These are phyloP conservation scores for Lactarius tabidus DNA, from an alignment of 768 basidiomycete genomes.

Conservation along the genomic window DNA sequence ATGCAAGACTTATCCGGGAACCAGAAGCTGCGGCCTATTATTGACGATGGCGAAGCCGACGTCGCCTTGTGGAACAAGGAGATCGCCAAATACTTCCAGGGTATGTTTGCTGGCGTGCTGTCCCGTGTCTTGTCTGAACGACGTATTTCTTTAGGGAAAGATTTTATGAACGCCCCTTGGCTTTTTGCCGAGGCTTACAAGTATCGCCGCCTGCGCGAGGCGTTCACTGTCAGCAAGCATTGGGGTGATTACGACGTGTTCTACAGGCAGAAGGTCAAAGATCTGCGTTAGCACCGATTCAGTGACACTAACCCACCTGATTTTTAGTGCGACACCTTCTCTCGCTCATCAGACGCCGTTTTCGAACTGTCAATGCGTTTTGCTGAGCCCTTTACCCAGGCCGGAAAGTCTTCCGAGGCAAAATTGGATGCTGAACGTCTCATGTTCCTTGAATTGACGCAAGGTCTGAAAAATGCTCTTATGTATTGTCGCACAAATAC, in stretches of 20 bases:
- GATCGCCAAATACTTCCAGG: slow-evolving; percentile 91
- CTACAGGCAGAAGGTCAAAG: slow-evolving; percentile 78
- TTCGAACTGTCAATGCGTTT: slow-evolving; percentile 93
- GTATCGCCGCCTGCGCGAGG: slow-evolving; percentile 87
- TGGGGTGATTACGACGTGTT: slow-evolving; percentile 94
- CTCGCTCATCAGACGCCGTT: slow-evolving; percentile 85
- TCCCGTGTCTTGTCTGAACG: background rate
- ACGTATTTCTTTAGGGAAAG: slow-evolving; percentile 50
- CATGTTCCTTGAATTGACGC: slow-evolving; percentile 91
- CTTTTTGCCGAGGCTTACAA: slow-evolving; percentile 95
- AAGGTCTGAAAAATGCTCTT: slow-evolving; percentile 48
- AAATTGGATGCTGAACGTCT: slow-evolving; percentile 70
- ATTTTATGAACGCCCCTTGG: slow-evolving; percentile 97
- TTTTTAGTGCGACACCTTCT: slow-evolving; percentile 85
- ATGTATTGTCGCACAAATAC: slow-evolving; percentile 3
- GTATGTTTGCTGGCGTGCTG: slow-evolving; percentile 35
- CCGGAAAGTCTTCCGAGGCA: slow-evolving; percentile 46
- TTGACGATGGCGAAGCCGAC: slow-evolving; percentile 89
- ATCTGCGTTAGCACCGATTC: background rate
- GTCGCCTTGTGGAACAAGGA: slow-evolving; percentile 97
- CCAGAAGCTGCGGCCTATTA: slow-evolving; percentile 77
- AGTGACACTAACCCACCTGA: background rate
- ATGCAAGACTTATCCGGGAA: slow-evolving; percentile 86
- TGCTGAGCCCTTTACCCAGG: slow-evolving; percentile 72
- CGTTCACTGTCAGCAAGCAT: slow-evolving; percentile 86